Base-by-base conservation (phyloP, 768 basidiomycete species). In the Collybiopsis confluens region DNA sequence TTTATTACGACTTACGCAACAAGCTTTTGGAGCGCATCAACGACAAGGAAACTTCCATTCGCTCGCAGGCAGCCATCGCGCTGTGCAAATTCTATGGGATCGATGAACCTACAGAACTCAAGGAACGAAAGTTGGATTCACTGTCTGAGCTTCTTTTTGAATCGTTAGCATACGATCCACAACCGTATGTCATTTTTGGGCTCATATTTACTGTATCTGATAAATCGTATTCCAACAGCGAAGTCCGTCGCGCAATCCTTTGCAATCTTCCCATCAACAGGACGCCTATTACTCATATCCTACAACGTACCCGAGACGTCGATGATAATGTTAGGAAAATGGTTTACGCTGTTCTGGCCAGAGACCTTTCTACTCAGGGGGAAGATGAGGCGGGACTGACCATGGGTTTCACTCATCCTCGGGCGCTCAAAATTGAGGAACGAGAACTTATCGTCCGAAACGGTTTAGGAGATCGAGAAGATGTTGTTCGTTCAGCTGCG, bases 401-500 rank as follows among this genome's bases (percentile, higher is more conserved):
- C 2, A 75, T 84, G 44, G 82, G 82, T 1, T 69, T 78, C 2
- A 77, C 83, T 1, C 82, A 94, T 57, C 87, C 87, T 1, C 73
- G 79, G 2, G 74, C 74, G 2, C 72, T 98, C 36, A 80, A 78
- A 1, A 82, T 90, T 24, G 70, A 78, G 0, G 90, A 95, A 61
- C 75, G 94, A 10, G 89, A 92, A 61, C 71, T 80, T 21, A 80
- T 96, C 44, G 82, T 96, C 2, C 78, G 80, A 18, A 83, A 89
- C 62, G 96, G 96, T 1, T 74, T 98, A 2, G 86, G 90, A 0
- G 96, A 98, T 68, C 81, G 96, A 24, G 92, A 97, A 55, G 72
- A 77, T 0, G 65, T 70, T 1, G 92, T 98, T 2, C 77, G 85
- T 27, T 70, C 77, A 16, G 91, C 90, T 0, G 86, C 93, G 0